Base-by-base conservation (phyloP, 306 rosid species). In the Vigna radiata region DNA sequence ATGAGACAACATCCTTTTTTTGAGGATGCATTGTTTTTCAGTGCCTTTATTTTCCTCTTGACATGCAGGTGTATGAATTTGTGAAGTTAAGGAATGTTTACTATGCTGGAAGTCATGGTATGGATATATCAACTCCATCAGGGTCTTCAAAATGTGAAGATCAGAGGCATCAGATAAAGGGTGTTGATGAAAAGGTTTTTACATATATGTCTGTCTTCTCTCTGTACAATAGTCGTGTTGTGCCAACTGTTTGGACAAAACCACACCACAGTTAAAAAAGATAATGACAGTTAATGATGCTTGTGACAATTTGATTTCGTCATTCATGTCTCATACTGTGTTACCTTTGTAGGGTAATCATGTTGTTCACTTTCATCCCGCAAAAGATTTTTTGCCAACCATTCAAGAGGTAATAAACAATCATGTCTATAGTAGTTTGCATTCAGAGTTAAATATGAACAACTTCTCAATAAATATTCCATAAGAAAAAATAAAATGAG, bases 71-170 rank as follows among this genome's bases (percentile, higher is more conserved):
- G 4, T 69, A 15, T n/a, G 76, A 84, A 47, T 90, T 87, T 86
- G 91, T 90, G 2, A 80, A 81, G 85, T 41, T 90, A 7, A 70
- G 69, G 62, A 77, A 83, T 80, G 70, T 87, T 1, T 80, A 80
- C 41, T 90, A 90, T 80, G 94, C 90, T 78, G 94, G 94, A 60
- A 87, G 94, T 46, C 94, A 90, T 81, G 94, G 94, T n/a, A 80
- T 90, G 94, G 94, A 90, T 56, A 86, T 90, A 48, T 87, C 88
- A 49, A 87, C 87, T 15, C 88, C 88, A 36, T 68, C 36, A 27
- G 91, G 80, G 55, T 89, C 88, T 67, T 56, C 73, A 0, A 87
- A 83, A 43, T 58, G 70, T 62, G 76, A 65, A 43, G 72, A 77
- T 39, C 63, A 83, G 43, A 71, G 77, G 58, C 73, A 81, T 81